Base-by-base conservation (phyloP, 2,329 filamentous ascomycete species). In the Cryphonectria carpinicola region DNA sequence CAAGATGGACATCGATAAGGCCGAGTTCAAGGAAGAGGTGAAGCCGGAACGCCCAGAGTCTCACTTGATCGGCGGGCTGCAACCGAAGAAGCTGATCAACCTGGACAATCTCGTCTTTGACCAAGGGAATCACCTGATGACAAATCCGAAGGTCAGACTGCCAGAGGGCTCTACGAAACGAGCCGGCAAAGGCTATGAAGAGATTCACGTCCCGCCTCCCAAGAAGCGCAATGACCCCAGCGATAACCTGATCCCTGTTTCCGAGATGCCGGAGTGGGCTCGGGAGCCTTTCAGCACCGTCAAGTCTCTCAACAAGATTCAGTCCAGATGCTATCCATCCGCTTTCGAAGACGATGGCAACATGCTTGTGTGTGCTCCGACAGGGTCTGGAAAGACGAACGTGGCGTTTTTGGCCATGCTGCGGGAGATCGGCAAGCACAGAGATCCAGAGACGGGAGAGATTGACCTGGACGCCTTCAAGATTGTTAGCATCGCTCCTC, bases 61-160 rank as follows among this genome's bases (percentile, higher is more conserved):
- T 66, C 88, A 88, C 67, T 84, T 97, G 28, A 87, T 94, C 43
- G 93, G 95, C 68, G 94, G 94, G 19, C 85, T 99, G 52, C 93
- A 96, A 77, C 96, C 97, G 2, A 91, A 91, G 75, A 93, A 93
- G 78, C 84, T 94, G 61, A 94, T 99, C 79, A 98, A 98, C 79
- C 85, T 99, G 66, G 95, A 99, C 70, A 98, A 98, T 77, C 88
- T 99, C 46, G 88, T 98, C 54, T 99, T 99, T 79, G 96, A 98
- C 76, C 95, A 98, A 81, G 96, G 96, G 67, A 99, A 98, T 77
- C 96, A 99, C 84, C 87, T 99, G 60, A 99, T 98, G 95, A 98
- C 96, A n/a, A 99, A 99, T 77, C 93, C 94, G 8, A 98, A 94
- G 78, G 96, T 99, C 63, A 92, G 93, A 73, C 86, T 99, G 28